These are phyloP conservation scores for Letharia lupina DNA, from an alignment of 495 filamentous ascomycete species.

Conservation along the genomic window DNA sequence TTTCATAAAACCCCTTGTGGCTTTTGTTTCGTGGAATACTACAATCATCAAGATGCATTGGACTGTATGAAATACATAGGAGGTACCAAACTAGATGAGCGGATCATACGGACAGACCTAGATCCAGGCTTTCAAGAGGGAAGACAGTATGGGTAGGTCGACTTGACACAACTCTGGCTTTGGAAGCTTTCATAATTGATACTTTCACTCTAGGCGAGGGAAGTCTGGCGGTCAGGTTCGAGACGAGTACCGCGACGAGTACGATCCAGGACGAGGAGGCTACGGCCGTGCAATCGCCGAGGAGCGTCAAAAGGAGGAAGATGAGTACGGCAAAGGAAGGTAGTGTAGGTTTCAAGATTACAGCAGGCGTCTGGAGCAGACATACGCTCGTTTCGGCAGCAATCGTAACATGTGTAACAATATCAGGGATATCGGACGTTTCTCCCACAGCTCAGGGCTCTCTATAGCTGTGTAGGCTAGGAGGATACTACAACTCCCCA, in stretches of 20 bases:
- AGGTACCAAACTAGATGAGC: slow-evolving; percentile 96
- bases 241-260: slow-evolving; percentile 95
- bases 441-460: slow-evolving; percentile 11
- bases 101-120: slow-evolving; percentile 91
- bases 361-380: background rate
- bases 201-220: slow-evolving; percentile 45
- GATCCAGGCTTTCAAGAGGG: slow-evolving; percentile 95
- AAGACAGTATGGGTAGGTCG: slow-evolving; percentile 74
- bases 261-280: slow-evolving; percentile 87
- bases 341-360: slow-evolving; percentile 23
- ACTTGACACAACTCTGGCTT: no score
- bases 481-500: background rate
- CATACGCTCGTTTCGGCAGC: background rate
- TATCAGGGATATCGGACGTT: background rate
- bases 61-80: slow-evolving; percentile 98
- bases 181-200: background rate
- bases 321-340: slow-evolving; percentile 46
- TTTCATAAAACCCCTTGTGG: slow-evolving; percentile 97
- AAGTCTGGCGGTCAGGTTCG: slow-evolving; percentile 96
- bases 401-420: background rate
- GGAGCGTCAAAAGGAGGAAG: slow-evolving; percentile 52
- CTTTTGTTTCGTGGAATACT: slow-evolving; percentile 99
- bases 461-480: background rate
- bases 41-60: slow-evolving; percentile 89
- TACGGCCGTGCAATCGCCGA: slow-evolving; percentile 61